Conservation (phyloP, 1,139 yeast genomes). For the Kodamaea anthophila region DNA sequence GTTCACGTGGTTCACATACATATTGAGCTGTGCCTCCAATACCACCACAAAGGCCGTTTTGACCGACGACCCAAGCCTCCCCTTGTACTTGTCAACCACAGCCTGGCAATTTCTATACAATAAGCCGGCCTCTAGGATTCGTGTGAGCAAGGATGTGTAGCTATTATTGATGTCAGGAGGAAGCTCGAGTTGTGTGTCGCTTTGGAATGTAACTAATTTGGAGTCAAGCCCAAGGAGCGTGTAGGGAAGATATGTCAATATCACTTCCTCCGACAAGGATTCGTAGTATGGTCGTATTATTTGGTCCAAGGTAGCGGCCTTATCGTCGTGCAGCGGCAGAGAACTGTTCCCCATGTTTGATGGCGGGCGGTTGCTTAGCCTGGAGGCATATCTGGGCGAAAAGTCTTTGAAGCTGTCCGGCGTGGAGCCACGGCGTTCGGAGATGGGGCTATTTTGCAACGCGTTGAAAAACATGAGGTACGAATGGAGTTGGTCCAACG, state of each 20-base stretch:
- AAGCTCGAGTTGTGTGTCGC: slow-evolving; percentile 26
- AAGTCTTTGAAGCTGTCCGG: slow-evolving; percentile 5
- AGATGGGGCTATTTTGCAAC: slow-evolving; percentile 9
- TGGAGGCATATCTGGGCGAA: slow-evolving; percentile 4
- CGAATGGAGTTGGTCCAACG: slow-evolving; percentile 29
- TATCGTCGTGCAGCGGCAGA: too few species aligned
- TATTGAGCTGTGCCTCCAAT: slow-evolving; percentile 45
- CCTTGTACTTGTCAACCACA: slow-evolving; percentile 24
- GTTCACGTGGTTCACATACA: slow-evolving; percentile 54
- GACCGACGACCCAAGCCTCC: slow-evolving; percentile 42
- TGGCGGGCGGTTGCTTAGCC: slow-evolving; percentile 4
- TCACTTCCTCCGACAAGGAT: slow-evolving; percentile 39
- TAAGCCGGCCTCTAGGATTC: slow-evolving; percentile 68
- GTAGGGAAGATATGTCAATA: slow-evolving; percentile 56
- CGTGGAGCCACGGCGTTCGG: slow-evolving; percentile 1
- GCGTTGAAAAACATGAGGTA: slow-evolving; percentile 32
- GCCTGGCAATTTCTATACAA: slow-evolving; percentile 45
- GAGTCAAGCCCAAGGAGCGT: slow-evolving; percentile 73
- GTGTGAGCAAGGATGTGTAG: slow-evolving; percentile 49
- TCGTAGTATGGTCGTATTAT: slow-evolving; percentile 29
- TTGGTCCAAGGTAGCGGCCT: slow-evolving; percentile 10
- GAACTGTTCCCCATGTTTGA: slow-evolving; percentile 3
- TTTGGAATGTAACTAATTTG: slow-evolving; percentile 45
- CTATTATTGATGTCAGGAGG: slow-evolving; percentile 55
- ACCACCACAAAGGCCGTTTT: slow-evolving; percentile 60